Evolutionary conservation across 257 asterid species (phyloP), one percentile per base, ranked within the genome.

Genomic region (Scutellaria minor): DNA sequence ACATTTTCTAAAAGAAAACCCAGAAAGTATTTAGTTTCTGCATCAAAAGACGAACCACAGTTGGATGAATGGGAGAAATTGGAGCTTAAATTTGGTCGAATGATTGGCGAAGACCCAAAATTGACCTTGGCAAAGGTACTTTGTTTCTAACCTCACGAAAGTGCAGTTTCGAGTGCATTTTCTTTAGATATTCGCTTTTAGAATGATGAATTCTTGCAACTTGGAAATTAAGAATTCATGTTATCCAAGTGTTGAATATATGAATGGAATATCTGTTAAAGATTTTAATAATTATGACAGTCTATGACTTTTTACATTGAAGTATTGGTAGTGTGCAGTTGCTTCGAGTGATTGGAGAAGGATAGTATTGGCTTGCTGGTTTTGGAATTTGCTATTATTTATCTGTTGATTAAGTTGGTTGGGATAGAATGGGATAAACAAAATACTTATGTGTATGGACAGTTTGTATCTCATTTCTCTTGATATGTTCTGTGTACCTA

Each of bases 31-130:
- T 51, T 51, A 66, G 83, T 89, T 71, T 85, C 72, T 79, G 95
- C 91, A 3, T 83, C 96, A 6, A 89, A 83, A 37, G 96, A 87
- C 68, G 96, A 88, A 20, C 61, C 90, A 22, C 83, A 83, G 52
- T 85, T 94, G 66, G 93, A 85, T 70, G 86, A 85, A 35, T 89
- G 96, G 97, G 97, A 94, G 51, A 81, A 75, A 62, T 88, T 94
- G 98, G 98, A 94, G 83, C 92, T 94, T 64, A 88, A 94, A 83
- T 91, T 91, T 64, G 98, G 98, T 39, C 78, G 87, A 83, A 84
- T 94, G 90, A 71, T 94, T 66, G 98, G 97, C 62, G 98, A 94
- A 84, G 97, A 94, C 95, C 97, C 98, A 63, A 89, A 91, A 85
- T 41, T 89, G 57, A 91, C 96, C 73, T 54, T 91, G 68, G 96